These are phyloP conservation scores for Canavalia ensiformis DNA, from an alignment of 306 rosid species.

Conservation along the genomic window DNA sequence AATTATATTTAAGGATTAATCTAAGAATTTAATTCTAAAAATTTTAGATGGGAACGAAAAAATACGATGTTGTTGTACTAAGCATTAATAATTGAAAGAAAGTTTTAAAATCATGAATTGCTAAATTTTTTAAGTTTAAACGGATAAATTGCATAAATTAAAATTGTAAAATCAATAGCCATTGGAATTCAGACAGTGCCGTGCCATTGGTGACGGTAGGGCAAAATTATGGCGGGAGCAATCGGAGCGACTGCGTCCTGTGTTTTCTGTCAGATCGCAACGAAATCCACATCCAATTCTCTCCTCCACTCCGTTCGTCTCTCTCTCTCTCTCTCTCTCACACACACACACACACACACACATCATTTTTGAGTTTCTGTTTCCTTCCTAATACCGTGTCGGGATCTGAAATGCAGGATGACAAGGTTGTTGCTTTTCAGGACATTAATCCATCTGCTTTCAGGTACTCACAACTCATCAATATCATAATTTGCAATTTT, in stretches of 20 bases:
- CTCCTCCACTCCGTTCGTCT: slow-evolving; percentile 62
- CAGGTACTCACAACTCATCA: slow-evolving; percentile 52
- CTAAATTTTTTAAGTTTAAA: too few species aligned
- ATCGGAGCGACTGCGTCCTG: slow-evolving; percentile 48
- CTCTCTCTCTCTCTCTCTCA: slow-evolving; percentile 15
- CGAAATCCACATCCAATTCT: slow-evolving; percentile 50
- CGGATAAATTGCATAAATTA: too few species aligned
- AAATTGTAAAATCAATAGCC: neutral
- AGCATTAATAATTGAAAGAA: too few species aligned
- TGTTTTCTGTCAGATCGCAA: slow-evolving; percentile 64
- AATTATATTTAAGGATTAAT: too few species aligned
- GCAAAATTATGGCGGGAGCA: slow-evolving; percentile 62
- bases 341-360: neutral
- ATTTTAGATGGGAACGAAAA: too few species aligned
- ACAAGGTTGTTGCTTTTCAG: slow-evolving; percentile 67
- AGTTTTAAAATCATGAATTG: too few species aligned
- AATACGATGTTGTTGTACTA: too few species aligned
- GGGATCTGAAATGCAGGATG: slow-evolving; percentile 58
- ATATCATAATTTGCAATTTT: slow-evolving; percentile 5
- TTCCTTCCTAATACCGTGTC: slow-evolving; percentile 40
- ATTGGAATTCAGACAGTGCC: neutral
- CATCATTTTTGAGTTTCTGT: neutral
- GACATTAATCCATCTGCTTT: slow-evolving; percentile 73
- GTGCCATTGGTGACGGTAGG: neutral
- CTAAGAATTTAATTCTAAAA: too few species aligned